These are phyloP conservation scores for Luzula sylvatica DNA, from an alignment of 176 grass and related monocot species.

Conservation along the genomic window DNA sequence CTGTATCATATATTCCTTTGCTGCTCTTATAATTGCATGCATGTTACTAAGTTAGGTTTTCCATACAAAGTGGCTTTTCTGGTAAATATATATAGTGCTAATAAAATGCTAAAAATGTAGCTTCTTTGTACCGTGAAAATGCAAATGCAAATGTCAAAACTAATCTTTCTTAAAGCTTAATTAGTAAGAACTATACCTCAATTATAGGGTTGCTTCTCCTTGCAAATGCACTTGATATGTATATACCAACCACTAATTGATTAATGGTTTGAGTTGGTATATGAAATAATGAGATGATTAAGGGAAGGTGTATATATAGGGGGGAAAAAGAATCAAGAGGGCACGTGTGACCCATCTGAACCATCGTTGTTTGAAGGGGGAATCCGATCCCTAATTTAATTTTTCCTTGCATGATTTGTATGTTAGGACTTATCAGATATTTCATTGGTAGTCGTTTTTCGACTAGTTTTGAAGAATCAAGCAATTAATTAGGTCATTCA, in stretches of 20 bases:
- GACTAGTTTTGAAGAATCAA: constrained; percentile 12
- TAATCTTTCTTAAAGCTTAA: background rate
- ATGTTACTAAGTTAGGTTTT: background rate
- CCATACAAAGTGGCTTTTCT: background rate
- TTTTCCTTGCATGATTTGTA: constrained; percentile 11
- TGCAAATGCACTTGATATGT: background rate
- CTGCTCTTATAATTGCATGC: background rate
- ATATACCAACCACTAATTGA: background rate
- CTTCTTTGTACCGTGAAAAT: background rate
- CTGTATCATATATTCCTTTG: constrained; percentile 2
- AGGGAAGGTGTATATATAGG: constrained; percentile 16
- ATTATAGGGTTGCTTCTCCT: background rate
- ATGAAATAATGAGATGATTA: constrained; percentile 4
- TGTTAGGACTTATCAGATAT: constrained; percentile 19
- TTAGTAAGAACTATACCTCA: constrained; percentile 1
- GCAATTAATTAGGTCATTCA: too few species aligned
- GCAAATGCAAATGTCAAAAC: background rate
- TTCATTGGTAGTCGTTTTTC: background rate
- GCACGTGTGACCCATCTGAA: constrained; percentile 20
- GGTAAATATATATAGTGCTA: background rate
- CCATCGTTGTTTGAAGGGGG: constrained; percentile 24
- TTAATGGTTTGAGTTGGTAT: constrained; percentile 1
- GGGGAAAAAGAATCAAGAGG: background rate
- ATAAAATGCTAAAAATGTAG: background rate
- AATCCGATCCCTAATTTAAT: constrained; percentile 26